Evolutionary conservation across 2,329 filamentous ascomycete species (phyloP).

Genomic region (Trichoderma cornu-damae): DNA sequence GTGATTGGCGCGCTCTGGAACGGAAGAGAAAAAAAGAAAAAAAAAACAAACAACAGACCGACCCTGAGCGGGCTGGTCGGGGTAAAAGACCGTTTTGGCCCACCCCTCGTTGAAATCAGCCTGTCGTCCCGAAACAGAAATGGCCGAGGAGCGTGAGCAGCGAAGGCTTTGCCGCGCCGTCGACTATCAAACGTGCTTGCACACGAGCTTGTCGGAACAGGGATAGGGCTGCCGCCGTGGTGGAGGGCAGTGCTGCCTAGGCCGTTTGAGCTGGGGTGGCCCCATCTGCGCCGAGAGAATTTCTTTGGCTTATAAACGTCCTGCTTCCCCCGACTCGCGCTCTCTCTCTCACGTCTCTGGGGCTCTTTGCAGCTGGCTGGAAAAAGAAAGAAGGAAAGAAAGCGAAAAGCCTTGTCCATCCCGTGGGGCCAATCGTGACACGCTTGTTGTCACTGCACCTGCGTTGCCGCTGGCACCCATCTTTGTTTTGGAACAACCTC

Average conservation of each 20-base stretch:
- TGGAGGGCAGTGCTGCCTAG: slow-evolving; percentile 17
- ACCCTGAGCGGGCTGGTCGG: background rate
- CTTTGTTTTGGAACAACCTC: background rate
- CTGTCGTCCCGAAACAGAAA: slow-evolving; percentile 10
- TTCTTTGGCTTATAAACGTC: slow-evolving; percentile 6
- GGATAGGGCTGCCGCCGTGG: background rate
- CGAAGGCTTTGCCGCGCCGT: background rate
- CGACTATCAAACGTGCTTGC: background rate
- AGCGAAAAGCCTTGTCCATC: background rate
- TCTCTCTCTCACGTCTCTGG: background rate
- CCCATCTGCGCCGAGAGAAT: background rate
- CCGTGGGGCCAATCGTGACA: background rate
- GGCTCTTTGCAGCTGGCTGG: background rate
- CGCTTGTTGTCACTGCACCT: background rate
- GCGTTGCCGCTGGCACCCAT: background rate
- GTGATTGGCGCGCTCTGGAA: background rate
- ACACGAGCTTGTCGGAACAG: slow-evolving; percentile 5
- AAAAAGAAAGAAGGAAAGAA: too few species aligned
- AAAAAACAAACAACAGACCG: too few species aligned
- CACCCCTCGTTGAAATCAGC: background rate
- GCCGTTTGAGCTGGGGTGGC: slow-evolving; percentile 12
- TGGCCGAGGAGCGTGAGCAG: slow-evolving; percentile 5
- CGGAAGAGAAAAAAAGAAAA: background rate
- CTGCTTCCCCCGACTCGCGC: background rate
- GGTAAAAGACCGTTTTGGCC: slow-evolving; percentile 1